A percentile compares a stretch with the other conserved stretches of the same genome.
Conservation (phyloP, 1,284 basidiomycete species). For the Phylloporus gajari region DNA sequence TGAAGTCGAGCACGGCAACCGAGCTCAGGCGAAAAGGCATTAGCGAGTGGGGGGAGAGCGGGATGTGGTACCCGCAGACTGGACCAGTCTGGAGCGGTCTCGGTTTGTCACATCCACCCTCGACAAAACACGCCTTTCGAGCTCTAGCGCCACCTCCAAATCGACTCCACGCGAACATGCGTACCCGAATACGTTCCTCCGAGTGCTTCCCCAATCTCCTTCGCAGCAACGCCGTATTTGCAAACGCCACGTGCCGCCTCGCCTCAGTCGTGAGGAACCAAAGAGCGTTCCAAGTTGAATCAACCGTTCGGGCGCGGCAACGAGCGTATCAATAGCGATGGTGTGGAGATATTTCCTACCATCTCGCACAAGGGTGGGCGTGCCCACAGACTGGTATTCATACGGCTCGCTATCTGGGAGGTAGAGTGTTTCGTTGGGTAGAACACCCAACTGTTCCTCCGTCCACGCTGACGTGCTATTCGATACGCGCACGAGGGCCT, state of each 20-base stretch:
- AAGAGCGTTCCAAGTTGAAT: conserved; percentile 75
- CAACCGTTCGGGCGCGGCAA: conserved; percentile 50
- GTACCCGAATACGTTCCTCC: conserved; percentile 67
- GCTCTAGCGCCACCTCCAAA: conserved; percentile 47
- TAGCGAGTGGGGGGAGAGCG: conserved; percentile 31
- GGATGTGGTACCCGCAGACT: conserved; percentile 33
- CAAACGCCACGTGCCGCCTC: conserved; percentile 63
- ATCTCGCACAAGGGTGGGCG: conserved; percentile 40
- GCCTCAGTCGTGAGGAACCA: conserved; percentile 73
- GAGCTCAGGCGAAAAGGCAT: conserved; percentile 32
- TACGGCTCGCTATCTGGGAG: conserved; percentile 68
- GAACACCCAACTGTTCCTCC: conserved; percentile 52
- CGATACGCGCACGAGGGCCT: conserved; percentile 57
- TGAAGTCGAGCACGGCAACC: conserved; percentile 52
- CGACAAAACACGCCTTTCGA: conserved; percentile 48
- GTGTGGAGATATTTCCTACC: conserved; percentile 54
- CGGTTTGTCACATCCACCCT: too few relatives aligned
- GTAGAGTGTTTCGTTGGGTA: conserved; percentile 53
- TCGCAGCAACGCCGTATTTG: conserved; percentile 60
- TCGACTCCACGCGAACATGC: conserved; percentile 67
- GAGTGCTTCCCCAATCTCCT: conserved; percentile 55
- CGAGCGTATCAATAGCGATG: conserved; percentile 42
- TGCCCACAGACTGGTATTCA: conserved; percentile 74
- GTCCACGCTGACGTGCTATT: conserved; percentile 64
- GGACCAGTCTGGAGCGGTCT: conserved; percentile 30